Percentiles rank a stretch among this genome's conserved stretches.
phyloP scores from a whole-genome alignment of 768 basidiomycete species.

The Obba rivulosa region DNA sequence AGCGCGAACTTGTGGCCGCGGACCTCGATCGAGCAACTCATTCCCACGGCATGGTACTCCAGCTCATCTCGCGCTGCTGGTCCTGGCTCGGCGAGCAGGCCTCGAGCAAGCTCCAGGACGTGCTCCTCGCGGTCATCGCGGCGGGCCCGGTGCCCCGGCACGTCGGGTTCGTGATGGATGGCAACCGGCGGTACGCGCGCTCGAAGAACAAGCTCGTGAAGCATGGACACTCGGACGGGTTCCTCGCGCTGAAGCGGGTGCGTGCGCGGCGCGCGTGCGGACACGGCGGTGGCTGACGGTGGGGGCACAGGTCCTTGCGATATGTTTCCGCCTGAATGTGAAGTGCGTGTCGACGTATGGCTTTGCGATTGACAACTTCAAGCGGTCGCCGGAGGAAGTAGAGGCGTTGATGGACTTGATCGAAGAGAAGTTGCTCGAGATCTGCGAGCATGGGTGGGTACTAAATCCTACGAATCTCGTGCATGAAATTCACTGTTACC shows the following conservation, averaged over 20 bases:
- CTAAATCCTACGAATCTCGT: neutral
- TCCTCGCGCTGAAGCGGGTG: slow-evolving; percentile 72
- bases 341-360: slow-evolving; percentile 90
- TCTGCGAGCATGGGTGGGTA: slow-evolving; percentile 76
- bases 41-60: slow-evolving; percentile 19
- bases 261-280: slow-evolving; percentile 21
- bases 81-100: slow-evolving; percentile 16
- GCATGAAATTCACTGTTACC: neutral
- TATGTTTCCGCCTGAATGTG: slow-evolving; percentile 77
- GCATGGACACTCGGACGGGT: slow-evolving; percentile 85
- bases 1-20: neutral
- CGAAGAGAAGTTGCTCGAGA: slow-evolving; percentile 68
- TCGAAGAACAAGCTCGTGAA: slow-evolving; percentile 54
- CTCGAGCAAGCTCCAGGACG: slow-evolving; percentile 28
- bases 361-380: slow-evolving; percentile 98
- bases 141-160: slow-evolving; percentile 86
- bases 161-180: slow-evolving; percentile 96
- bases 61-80: slow-evolving; percentile 22
- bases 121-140: slow-evolving; percentile 62
- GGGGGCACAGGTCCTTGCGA: slow-evolving; percentile 64
- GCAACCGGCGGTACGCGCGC: slow-evolving; percentile 88
- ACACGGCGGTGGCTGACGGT: neutral
- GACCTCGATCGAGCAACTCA: neutral
- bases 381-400: slow-evolving; percentile 80
- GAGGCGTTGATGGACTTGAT: slow-evolving; percentile 83